Base-by-base conservation (phyloP, 2,329 filamentous ascomycete genomes). In the Clarireedia homoeocarpa region DNA sequence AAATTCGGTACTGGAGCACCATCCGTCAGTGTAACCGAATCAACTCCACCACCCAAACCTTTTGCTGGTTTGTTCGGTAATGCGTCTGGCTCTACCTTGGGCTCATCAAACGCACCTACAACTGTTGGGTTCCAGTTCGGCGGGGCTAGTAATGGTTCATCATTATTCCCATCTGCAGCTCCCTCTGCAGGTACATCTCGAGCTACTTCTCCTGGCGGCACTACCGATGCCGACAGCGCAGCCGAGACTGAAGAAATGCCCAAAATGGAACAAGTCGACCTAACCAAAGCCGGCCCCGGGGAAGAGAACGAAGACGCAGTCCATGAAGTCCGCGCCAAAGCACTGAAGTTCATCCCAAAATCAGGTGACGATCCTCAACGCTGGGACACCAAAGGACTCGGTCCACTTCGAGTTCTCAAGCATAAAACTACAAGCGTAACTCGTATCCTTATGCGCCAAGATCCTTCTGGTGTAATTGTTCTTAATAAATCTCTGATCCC, bases 251-350 rank as follows among this genome's bases (percentile, higher is more conserved):
- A 81, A 58, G 81, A 81, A 17, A 55, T 49, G 66, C 77, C 79
- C 67, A 79, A 88, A 58, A 30, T 30, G 27, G 80, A 85, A 69
- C 85, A 89, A 70, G 80, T 89, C 61, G 85, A 86, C 67, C 77
- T 92, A 63, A 84, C 84, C 52, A 77, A 80, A 61, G 80, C 79
- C 55, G 81, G 82, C 15, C 80, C 83, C 42, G 84, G 84, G 24
- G 86, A 91, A 69, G 84, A 88, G 67, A 79, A 89, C 56, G 89
- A 94, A 69, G 78, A 82, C 34, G 75, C 84, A 39, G 69, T 91
- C 20, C 80, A 87, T 68, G 85, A 92, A 67, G 78, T 86, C 14
- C 81, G 84, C 24, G 83, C 85, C 46, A 89, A 89, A 70, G 85
- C 82, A 12, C 72, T 85, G 60, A 85, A 86, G 68, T 81, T 83